phyloP scores from a whole-genome alignment of 75 land plant genomes.

The Pinus taeda region DNA sequence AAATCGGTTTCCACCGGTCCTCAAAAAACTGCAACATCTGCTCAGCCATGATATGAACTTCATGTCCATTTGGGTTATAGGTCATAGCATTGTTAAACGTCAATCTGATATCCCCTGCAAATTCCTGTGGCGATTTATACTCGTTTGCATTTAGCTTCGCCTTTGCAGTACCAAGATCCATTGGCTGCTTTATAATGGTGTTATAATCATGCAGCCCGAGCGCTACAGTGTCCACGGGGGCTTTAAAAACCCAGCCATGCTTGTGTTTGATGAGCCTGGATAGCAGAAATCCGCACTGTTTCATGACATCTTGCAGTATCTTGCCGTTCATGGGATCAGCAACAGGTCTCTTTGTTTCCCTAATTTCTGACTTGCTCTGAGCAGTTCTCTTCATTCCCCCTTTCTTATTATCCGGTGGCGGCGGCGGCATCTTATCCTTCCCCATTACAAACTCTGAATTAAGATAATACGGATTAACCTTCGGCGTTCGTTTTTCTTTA shows the following conservation, averaged over 20 bases:
- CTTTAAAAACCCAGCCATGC: slow-evolving; percentile 55
- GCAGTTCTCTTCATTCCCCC: slow-evolving; percentile 14
- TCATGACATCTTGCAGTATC: slow-evolving; percentile 28
- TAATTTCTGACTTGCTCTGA: slow-evolving; percentile 12
- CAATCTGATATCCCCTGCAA: slow-evolving; percentile 69
- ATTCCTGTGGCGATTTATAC: slow-evolving; percentile 41
- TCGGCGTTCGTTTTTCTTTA: slow-evolving; percentile 46
- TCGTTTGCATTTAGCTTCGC: slow-evolving; percentile 22
- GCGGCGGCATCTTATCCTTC: slow-evolving; percentile 59
- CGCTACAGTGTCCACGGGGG: slow-evolving; percentile 72
- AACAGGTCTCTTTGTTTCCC: slow-evolving; percentile 19
- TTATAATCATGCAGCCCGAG: slow-evolving; percentile 74
- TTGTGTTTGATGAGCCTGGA: slow-evolving; percentile 63
- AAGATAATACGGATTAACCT: slow-evolving; percentile 46
- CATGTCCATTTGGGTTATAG: slow-evolving; percentile 71
- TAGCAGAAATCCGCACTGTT: slow-evolving; percentile 54
- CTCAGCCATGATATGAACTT: slow-evolving; percentile 50
- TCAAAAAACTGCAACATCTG: slow-evolving; percentile 40
- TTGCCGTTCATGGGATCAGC: slow-evolving; percentile 13
- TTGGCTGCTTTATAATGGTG: slow-evolving; percentile 62
- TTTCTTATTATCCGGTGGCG: slow-evolving; percentile 26
- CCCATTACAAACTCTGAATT: slow-evolving; percentile 49
- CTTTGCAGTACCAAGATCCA: slow-evolving; percentile 90
- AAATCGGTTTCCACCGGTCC: slow-evolving; percentile 26
- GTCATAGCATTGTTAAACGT: slow-evolving; percentile 72